Percentiles rank a stretch among this genome's conserved stretches.
These are phyloP conservation scores for Penicillium sp. DNA, from an alignment of 2,329 filamentous ascomycete species.

Conservation along the genomic window DNA sequence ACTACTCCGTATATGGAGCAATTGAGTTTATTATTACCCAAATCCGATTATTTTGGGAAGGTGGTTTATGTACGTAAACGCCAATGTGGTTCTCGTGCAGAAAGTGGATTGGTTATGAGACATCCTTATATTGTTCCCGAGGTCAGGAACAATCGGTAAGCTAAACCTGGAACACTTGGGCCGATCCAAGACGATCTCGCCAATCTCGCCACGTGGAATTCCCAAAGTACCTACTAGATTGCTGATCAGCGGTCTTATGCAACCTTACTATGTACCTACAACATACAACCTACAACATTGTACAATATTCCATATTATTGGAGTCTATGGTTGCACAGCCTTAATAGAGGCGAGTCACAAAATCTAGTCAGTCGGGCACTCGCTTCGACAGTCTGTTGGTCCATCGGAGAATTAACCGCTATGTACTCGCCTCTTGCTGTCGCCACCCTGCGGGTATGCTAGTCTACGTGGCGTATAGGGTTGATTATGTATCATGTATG, in stretches of 20 bases:
- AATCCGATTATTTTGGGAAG: background rate
- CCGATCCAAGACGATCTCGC: constrained; percentile 1
- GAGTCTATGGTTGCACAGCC: background rate
- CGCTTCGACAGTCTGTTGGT: background rate
- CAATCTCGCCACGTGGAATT: constrained; percentile 8
- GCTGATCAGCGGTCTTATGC: background rate
- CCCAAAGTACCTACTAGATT: background rate
- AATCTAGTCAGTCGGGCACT: background rate
- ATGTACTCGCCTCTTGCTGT: background rate
- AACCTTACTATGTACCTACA: background rate
- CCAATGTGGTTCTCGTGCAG: background rate
- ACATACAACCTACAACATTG: background rate
- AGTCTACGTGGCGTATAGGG: background rate
- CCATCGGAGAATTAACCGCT: background rate
- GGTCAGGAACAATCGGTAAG: background rate
- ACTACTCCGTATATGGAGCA: too few relatives aligned
- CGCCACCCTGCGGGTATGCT: background rate
- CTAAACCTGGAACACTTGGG: background rate
- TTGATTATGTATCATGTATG: background rate
- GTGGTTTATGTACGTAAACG: background rate
- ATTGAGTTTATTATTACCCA: background rate
- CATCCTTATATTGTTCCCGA: background rate
- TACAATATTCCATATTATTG: background rate
- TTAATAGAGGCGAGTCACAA: background rate
- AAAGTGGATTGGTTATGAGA: background rate